These are phyloP conservation scores for Pythium guiyangense DNA, from an alignment of 352 stramenopile genomes.

Conservation along the genomic window DNA sequence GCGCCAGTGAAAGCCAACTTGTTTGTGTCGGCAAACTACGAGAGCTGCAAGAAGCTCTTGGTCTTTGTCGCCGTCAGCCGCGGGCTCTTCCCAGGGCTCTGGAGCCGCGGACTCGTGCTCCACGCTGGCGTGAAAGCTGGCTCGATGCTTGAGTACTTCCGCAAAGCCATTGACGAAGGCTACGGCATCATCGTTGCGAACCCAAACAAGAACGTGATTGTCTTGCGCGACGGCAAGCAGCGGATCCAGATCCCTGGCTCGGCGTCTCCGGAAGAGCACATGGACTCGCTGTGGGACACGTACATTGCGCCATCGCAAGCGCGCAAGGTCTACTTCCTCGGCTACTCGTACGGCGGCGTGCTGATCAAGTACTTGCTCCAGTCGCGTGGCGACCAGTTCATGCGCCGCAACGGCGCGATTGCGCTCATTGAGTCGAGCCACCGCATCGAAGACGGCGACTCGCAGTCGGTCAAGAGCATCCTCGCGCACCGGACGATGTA, in stretches of 20 bases:
- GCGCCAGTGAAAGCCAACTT: conserved; percentile 79
- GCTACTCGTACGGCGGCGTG: conserved; percentile 86
- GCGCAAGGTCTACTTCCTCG: conserved; percentile 78
- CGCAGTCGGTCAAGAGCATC: conserved; percentile 84
- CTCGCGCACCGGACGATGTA: conserved; percentile 87
- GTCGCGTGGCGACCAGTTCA: conserved; percentile 79
- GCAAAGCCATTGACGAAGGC: conserved; percentile 78
- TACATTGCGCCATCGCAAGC: conserved; percentile 60
- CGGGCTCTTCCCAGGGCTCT: conserved; percentile 77
- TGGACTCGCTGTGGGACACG: conserved; percentile 85
- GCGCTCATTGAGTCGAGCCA: conserved; percentile 86
- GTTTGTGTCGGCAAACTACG: conserved; percentile 81
- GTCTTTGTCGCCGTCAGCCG: conserved; percentile 83
- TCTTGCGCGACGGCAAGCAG: conserved; percentile 76
- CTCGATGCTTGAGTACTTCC: conserved; percentile 88
- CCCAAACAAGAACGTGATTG: conserved; percentile 88
- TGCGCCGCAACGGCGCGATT: conserved; percentile 85
- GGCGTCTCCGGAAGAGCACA: conserved; percentile 82
- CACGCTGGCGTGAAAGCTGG: conserved; percentile 84
- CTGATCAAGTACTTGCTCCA: conserved; percentile 88
- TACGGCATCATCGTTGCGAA: conserved; percentile 88
- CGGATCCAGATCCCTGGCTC: conserved; percentile 80
- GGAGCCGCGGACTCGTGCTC: conserved; percentile 80
- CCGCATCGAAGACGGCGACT: conserved; percentile 82
- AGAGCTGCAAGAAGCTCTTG: conserved; percentile 76